Evolutionary conservation across 2,329 filamentous ascomycete species (phyloP), one percentile per base, ranked within the genome.

Genomic region (Sporothrix curviconia): DNA sequence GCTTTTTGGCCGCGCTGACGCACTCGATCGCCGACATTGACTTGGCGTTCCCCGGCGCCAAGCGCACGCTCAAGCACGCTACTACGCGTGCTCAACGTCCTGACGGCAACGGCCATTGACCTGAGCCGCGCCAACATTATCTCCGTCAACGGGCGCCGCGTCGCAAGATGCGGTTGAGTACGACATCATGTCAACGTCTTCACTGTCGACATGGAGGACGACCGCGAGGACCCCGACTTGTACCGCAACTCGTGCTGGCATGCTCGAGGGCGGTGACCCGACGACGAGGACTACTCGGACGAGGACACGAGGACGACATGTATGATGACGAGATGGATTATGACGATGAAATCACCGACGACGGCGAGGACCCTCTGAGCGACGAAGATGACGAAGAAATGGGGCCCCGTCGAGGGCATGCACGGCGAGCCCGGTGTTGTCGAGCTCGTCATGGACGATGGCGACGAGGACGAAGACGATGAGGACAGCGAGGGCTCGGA

Each of bases 31-130:
- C 94, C 17, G 95, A 99, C 66, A 87, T 99, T 59, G 94, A 96
- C 69, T 82, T 99, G 60, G 95, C 95, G 64, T 96, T 95, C 71
- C 92, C 92, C 0, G 87, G 89, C 25, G 89, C 95, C 15, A 96
- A 95, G 75, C 85, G 92, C 47, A 92, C 92, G 14, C 90, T 99
- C 66, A 99, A 97, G 74, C 95, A 96, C 70, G 96, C n/a, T 99
- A 55, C 78, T 99, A 46, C 87, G 90, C 37, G 92, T 95, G 3
- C 78, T 99, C 22, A 90, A 92, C 66, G 85, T 89, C 57, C 77
- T 99, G 40, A 96, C 92, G 0, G 87, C 87, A 62, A 92, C 92
- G 11, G 94, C 91, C 1, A 89, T 95, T 61, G 82, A 88, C 58
- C 76, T 99, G 36, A 97, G 92, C 68, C 85, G 92, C 63, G 84